Percentiles rank a stretch among this genome's conserved stretches.
Conservation (phyloP, 169 alveolate species). For the Plasmodium gallinaceum region DNA sequence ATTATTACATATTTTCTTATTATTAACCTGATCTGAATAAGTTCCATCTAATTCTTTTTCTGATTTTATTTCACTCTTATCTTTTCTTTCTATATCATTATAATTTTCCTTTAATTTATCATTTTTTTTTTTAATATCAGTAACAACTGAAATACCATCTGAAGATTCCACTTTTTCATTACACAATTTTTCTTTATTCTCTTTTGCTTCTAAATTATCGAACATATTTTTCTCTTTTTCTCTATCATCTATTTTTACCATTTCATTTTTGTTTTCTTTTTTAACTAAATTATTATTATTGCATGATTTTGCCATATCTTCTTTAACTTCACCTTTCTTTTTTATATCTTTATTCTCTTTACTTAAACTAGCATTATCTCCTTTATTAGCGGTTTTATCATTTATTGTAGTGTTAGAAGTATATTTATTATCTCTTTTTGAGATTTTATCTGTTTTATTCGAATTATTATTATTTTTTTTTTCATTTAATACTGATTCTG, state of each 20-base stretch:
- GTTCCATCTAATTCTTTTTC: neutral
- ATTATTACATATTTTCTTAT: neutral
- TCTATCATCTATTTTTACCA: neutral
- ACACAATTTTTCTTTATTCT: neutral
- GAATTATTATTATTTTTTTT: constrained; percentile 20
- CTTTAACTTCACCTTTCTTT: constrained; percentile 30
- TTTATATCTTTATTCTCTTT: constrained; percentile 9
- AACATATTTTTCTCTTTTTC: neutral
- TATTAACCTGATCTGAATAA: neutral
- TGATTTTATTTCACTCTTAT: neutral
- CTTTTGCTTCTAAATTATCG: neutral
- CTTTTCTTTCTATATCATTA: neutral
- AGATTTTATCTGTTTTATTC: neutral
- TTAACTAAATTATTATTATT: neutral
- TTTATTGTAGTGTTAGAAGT: neutral
- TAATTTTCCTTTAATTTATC: neutral
- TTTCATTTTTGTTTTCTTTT: constrained; percentile 12
- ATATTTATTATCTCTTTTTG: constrained; percentile 8
- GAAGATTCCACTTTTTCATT: neutral
- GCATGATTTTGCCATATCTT: constrained; percentile 4
- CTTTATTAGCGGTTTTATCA: neutral
- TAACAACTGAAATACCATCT: neutral
- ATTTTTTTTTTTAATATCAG: neutral
- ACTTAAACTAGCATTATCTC: neutral
- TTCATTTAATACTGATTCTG: constrained; percentile 1